A percentile compares a stretch with the other conserved stretches of the same genome.
These are phyloP conservation scores for Chrysoporthe deuterocubensis DNA, from an alignment of 2,329 filamentous ascomycete species.

Conservation along the genomic window DNA sequence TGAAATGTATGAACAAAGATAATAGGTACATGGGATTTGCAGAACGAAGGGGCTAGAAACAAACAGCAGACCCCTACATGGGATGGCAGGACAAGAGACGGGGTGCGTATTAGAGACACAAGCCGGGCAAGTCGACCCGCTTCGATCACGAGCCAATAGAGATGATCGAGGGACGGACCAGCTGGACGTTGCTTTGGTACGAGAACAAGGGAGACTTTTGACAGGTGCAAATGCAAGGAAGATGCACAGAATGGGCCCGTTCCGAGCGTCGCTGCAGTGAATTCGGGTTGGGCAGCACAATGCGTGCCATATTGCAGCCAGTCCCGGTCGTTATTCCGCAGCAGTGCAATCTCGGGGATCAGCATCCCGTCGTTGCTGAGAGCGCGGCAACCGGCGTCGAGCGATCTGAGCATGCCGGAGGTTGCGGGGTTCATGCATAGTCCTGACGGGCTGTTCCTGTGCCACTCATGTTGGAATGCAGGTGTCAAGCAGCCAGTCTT, in stretches of 20 bases:
- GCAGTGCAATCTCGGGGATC: neutral
- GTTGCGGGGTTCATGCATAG: slow-evolving; percentile 2
- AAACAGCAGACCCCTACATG: too few relatives aligned
- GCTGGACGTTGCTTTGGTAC: neutral
- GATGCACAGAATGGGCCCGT: neutral
- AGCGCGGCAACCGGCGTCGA: slow-evolving; percentile 21
- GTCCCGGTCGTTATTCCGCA: neutral
- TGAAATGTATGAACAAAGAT: slow-evolving; percentile 7
- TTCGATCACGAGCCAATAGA: too few relatives aligned
- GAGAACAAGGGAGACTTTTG: slow-evolving; percentile 10
- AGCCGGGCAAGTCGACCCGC: neutral
- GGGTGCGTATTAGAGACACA: neutral
- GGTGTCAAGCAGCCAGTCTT: slow-evolving; percentile 21
- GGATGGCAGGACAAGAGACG: neutral
- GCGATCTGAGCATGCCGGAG: slow-evolving; percentile 17
- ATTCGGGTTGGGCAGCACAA: neutral
- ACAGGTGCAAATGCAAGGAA: slow-evolving; percentile 1
- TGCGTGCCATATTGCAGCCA: neutral
- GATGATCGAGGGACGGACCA: neutral
- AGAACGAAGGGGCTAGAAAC: neutral
- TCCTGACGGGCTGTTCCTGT: slow-evolving; percentile 9
- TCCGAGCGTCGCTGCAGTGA: neutral
- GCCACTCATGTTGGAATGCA: slow-evolving; percentile 18
- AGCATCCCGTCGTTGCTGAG: neutral
- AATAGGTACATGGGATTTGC: neutral